Percentiles rank a stretch among this genome's conserved stretches.
Conservation (phyloP, 139 green algal species). For the Asterochloris erici region DNA sequence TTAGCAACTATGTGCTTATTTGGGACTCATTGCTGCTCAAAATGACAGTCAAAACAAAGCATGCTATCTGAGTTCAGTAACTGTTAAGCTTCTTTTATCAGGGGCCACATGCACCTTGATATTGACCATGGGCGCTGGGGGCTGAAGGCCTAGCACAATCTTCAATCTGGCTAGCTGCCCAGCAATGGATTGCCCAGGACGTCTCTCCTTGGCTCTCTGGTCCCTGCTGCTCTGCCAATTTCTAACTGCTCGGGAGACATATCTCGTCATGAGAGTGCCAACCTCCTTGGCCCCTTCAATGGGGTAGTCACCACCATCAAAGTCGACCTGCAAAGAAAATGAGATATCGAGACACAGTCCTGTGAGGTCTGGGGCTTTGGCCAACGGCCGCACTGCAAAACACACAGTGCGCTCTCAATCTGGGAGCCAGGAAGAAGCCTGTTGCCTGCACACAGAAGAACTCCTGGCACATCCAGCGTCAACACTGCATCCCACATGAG, state of each 20-base stretch:
- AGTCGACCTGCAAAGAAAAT: constrained; percentile 46
- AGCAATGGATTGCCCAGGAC: too few species aligned
- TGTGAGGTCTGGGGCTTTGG: not conserved
- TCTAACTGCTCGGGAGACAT: constrained; percentile 48
- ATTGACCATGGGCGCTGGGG: too few species aligned
- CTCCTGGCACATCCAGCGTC: not conserved
- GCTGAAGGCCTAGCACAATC: too few species aligned
- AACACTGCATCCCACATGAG: constrained; percentile 4
- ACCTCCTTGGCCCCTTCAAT: constrained; percentile 74
- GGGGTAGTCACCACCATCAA: constrained; percentile 50
- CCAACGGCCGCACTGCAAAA: not conserved
- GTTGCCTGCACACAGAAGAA: not conserved
- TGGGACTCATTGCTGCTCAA: too few species aligned
- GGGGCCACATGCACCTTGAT: too few species aligned
- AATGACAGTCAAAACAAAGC: too few species aligned
- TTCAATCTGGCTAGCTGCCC: too few species aligned
- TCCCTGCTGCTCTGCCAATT: constrained; percentile 2
- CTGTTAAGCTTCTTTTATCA: too few species aligned
- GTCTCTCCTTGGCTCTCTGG: not conserved
- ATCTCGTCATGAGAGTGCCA: constrained; percentile 44
- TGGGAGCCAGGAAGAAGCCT: not conserved
- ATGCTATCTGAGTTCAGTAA: too few species aligned
- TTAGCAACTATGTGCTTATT: too few species aligned
- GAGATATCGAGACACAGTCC: not conserved
- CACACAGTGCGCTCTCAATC: not conserved